Evolutionary conservation across 1,284 basidiomycete genomes (phyloP), one percentile per base, ranked within the genome.

Genomic region (Leccinum laetum): DNA sequence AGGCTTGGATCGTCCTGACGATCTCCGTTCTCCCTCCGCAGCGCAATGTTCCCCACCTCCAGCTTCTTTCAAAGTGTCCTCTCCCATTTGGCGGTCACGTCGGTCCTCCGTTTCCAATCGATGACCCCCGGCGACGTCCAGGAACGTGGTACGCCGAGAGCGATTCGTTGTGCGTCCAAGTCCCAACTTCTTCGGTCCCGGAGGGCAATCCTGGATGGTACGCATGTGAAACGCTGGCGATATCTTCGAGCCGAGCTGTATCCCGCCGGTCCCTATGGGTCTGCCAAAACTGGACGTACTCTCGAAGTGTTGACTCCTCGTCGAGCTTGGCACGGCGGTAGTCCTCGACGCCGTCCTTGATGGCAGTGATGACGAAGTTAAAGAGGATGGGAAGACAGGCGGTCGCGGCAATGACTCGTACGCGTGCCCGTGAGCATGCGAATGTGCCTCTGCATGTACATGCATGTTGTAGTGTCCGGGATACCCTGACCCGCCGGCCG

Each of bases 51-150:
- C 18, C 97, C 97, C 5, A 98, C 96, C 77, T 98, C 95, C 58
- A 99, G 84, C 82, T 99, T 98, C 83, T 99, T 99, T 96, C 97
- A 99, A 1, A 99, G 81, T 4, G 97, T 99, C 64, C 96, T 84
- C 75, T 98, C 96, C 96, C 96, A 99, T 32, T 86, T 84, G 1
- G 94, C 90, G 0, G 89, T 86, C 0, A 95, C 95, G 0, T 83
- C 80, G 2, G 85, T 81, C 37, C 86, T 86, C 61, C 87, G 86
- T 58, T 79, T 52, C 21, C 90, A 95, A 77, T 98, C 92, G 18
- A 98, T 80, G 9, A 94, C 94, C 6, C 94, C 94, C 0, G 82
- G 70, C 14, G 82, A 82, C 39, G 78, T 75, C 8, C 81, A 83
- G 4, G 89, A 87, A 58, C 79, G 82, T 29, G 83, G 70, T 87